A percentile compares a stretch with the other conserved stretches of the same genome.
Evolutionary conservation across 176 grass and related monocot species (phyloP).

Genomic region (Lolium rigidum): DNA sequence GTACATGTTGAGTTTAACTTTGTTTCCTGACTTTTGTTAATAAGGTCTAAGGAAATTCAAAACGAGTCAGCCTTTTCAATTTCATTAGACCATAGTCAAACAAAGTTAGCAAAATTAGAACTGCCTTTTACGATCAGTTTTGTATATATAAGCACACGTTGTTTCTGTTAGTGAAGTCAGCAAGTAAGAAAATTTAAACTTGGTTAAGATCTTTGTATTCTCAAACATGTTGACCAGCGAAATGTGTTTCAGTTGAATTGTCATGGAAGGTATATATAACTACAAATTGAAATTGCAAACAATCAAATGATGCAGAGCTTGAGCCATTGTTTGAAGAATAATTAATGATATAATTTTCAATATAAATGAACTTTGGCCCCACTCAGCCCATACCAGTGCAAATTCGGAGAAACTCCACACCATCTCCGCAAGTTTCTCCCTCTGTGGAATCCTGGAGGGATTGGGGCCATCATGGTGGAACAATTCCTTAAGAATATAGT

Average conservation of each 20-base stretch:
- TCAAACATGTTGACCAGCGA: neutral
- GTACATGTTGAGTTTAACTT: neutral
- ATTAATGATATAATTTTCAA: neutral
- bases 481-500: neutral
- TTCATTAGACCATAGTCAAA: conserved; percentile 1
- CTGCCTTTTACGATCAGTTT: neutral
- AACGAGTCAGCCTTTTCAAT: neutral
- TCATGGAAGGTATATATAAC: neutral
- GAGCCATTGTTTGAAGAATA: neutral
- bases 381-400: neutral
- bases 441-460: neutral
- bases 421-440: neutral
- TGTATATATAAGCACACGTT: neutral
- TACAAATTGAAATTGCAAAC: neutral
- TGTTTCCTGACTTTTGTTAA: neutral
- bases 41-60: neutral
- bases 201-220: neutral
- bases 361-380: neutral
- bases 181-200: neutral
- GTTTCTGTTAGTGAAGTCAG: neutral
- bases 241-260: neutral
- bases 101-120: neutral
- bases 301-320: neutral
- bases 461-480: neutral
- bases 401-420: neutral